phyloP scores from a whole-genome alignment of 371 early-diverging fungal species.

The Entomophthora muscae region DNA sequence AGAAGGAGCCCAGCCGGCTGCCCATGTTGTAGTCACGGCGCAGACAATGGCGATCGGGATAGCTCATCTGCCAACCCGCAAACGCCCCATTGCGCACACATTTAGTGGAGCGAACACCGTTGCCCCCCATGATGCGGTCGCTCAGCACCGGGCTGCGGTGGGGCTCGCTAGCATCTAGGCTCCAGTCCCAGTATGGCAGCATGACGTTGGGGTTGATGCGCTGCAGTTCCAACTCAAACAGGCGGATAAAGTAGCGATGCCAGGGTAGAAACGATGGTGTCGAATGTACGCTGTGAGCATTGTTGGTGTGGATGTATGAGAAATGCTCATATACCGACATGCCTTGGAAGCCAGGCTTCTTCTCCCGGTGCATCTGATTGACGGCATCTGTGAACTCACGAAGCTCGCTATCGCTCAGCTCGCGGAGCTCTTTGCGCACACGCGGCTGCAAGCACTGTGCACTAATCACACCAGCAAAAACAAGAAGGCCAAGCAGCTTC shows the following conservation, averaged over 20 bases:
- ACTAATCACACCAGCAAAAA: too few species aligned
- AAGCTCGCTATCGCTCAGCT: not conserved
- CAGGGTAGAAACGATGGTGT: conserved; percentile 21
- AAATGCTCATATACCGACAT: too few species aligned
- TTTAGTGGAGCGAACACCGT: conserved; percentile 10
- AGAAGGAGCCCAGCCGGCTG: conserved; percentile 16
- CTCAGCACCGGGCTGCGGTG: conserved; percentile 9
- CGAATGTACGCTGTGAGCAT: conserved; percentile 13
- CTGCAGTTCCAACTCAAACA: conserved; percentile 16
- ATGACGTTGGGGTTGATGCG: conserved; percentile 17
- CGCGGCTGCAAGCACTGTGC: too few species aligned
- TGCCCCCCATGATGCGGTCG: conserved; percentile 12
- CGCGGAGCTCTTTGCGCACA: conserved; percentile 3
- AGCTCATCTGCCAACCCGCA: conserved; percentile 3
- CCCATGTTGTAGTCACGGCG: conserved; percentile 11
- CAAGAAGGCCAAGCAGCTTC: too few species aligned
- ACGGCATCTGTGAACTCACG: too few species aligned
- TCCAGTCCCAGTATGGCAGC: conserved; percentile 38
- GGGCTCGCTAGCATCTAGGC: conserved; percentile 13
- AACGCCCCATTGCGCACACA: conserved; percentile 14
- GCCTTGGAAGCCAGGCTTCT: too few species aligned
- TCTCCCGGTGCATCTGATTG: too few species aligned
- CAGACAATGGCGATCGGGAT: conserved; percentile 15
- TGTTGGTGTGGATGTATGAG: too few species aligned
- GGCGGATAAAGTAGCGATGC: conserved; percentile 18